Base-by-base conservation (phyloP, 2,329 filamentous ascomycete species). In the Ceratocystis destructans region DNA sequence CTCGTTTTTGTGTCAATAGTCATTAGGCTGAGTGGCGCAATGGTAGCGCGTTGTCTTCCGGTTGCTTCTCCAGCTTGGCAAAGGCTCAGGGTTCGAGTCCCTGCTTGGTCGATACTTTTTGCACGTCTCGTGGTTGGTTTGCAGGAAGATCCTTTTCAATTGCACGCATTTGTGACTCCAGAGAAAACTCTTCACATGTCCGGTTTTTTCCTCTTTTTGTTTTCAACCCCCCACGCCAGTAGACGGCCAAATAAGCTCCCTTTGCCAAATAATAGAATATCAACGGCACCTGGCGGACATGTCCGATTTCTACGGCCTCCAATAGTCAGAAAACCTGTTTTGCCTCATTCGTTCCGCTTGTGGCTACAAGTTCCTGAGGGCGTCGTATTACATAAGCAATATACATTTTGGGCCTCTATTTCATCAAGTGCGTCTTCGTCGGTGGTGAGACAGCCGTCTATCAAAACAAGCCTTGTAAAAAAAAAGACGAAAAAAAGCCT, bases 71-170 rank as follows among this genome's bases (percentile, higher is more conserved):
- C 57, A 67, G 66, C 48, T 67, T 67, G 66, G 66, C 63, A 67
- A 67, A 67, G 66, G 66, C 66, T 67, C 63, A 67, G 66, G 63
- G 66, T 67, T 67, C 63, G 66, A 67, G 66, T 67, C 66, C 66
- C 66, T 67, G 63, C 63, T 67, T 67, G 63, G 63, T 67, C 63
- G 66, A 12, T 2, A 33, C 2, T 53, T 48, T 63, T 63, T 61
- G 7, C 17, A n/a, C 31, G 25, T 31, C 5, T 50, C 15, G 1
- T 41, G 20, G n/a, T n/a, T 17, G 28, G 0, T 62, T 22, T 62
- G 41, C 61, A 2, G 37, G 28, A 33, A 28, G 5, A 15, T 61
- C 28, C 10, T n/a, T 50, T 25, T 62, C 10, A 3, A n/a, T 20
- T 8, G 46, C 17, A n/a, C 46, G 46, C 20, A 6, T 62, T 41